Conservation (phyloP, 2,329 filamentous ascomycete genomes). For the Ophiostoma perfectum region DNA sequence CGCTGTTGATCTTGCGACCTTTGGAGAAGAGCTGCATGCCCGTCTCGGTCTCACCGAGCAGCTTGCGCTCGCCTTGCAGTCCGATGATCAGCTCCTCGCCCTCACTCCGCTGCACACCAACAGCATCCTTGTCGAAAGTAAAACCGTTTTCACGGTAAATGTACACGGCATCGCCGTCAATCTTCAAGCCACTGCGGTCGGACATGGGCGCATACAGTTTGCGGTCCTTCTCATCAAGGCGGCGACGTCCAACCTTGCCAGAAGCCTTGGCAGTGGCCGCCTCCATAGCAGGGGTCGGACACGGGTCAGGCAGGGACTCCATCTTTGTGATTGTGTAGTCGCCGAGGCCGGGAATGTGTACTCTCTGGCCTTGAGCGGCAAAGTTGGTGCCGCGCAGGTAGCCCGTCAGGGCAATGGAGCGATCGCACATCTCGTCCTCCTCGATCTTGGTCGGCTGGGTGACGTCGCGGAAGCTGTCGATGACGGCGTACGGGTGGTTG, state of each 20-base stretch:
- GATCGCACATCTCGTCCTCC: constrained; percentile 80
- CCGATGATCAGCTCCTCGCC: constrained; percentile 93
- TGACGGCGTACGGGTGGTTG: constrained; percentile 86
- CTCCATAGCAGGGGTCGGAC: constrained; percentile 87
- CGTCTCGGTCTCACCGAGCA: constrained; percentile 76
- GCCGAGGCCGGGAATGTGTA: constrained; percentile 89
- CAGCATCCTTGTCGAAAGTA: constrained; percentile 65
- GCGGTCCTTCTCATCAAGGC: constrained; percentile 94
- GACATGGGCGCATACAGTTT: constrained; percentile 96
- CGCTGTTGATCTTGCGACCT: constrained; percentile 60
- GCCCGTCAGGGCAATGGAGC: constrained; percentile 84
- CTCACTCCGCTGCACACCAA: constrained; percentile 73
- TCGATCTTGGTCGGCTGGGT: constrained; percentile 91
- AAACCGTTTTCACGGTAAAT: constrained; percentile 66
- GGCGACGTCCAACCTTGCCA: constrained; percentile 67
- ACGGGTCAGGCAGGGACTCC: constrained; percentile 86
- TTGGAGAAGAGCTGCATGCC: constrained; percentile 82
- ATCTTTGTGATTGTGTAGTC: constrained; percentile 80
- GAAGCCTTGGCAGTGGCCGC: constrained; percentile 77
- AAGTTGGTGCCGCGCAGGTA: constrained; percentile 96
- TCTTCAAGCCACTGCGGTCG: constrained; percentile 89
- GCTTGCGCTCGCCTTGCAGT: constrained; percentile 72
- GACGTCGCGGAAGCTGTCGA: constrained; percentile 91
- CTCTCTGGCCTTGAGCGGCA: constrained; percentile 71
- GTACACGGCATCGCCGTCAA: constrained; percentile 96